Percentiles rank a stretch among this genome's conserved stretches.
Conservation (phyloP, 2,329 filamentous ascomycete genomes). For the Fusarium lateritium region DNA sequence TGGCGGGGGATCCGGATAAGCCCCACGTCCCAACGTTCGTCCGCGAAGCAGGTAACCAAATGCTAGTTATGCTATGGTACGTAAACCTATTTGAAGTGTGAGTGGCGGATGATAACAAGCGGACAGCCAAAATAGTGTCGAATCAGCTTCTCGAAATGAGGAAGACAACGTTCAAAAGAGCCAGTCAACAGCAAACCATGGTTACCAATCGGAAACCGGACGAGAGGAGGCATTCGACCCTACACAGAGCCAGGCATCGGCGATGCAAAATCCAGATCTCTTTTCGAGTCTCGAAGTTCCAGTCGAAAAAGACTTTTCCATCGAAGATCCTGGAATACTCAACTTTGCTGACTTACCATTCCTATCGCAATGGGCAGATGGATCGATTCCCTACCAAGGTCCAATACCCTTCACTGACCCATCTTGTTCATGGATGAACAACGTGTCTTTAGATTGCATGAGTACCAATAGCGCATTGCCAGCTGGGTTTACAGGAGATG, state of each 20-base stretch:
- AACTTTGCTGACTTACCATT: background rate
- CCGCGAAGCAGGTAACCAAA: background rate
- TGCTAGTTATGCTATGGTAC: background rate
- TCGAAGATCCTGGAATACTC: background rate
- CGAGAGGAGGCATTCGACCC: background rate
- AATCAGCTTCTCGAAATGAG: background rate
- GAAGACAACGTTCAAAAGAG: background rate
- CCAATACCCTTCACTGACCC: background rate
- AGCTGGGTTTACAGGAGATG: background rate
- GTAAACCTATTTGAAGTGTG: background rate
- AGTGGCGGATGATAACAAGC: background rate
- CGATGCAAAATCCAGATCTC: background rate
- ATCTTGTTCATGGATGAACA: background rate
- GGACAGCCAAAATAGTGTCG: background rate
- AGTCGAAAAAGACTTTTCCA: background rate
- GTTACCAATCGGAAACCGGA: accelerated
- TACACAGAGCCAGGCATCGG: background rate
- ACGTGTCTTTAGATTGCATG: background rate
- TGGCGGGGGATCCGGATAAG: background rate
- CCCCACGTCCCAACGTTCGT: background rate
- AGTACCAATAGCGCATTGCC: background rate
- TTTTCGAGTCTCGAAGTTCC: background rate
- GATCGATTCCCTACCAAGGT: background rate
- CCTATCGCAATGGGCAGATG: background rate
- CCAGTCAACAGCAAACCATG: too few relatives aligned